Percentiles rank a stretch among this genome's conserved stretches.
Conservation (phyloP, 352 stramenopile genomes). For the Blastocystis sp. region DNA sequence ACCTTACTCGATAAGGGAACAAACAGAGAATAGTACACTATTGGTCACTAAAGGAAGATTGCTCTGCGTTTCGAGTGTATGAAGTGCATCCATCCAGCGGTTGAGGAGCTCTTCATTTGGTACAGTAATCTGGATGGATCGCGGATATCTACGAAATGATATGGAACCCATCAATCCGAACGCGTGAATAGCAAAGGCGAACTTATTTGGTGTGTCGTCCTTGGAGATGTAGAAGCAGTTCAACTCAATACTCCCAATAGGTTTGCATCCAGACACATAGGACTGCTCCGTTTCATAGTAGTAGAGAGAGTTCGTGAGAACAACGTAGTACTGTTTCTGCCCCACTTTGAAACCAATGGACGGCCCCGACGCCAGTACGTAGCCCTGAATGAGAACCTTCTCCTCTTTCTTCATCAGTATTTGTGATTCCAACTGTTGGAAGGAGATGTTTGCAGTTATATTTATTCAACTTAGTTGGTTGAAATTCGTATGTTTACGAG, state of each 20-base stretch:
- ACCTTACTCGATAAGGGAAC: too few species aligned
- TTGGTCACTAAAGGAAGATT: not conserved
- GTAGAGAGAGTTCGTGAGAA: conserved; percentile 12
- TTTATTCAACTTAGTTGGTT: too few species aligned
- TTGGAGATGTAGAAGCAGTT: conserved; percentile 13
- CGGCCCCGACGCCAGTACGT: not conserved
- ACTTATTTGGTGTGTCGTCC: not conserved
- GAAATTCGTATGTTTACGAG: too few species aligned
- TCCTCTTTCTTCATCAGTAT: not conserved
- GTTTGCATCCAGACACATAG: not conserved
- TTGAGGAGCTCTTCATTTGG: not conserved
- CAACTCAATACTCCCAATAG: not conserved
- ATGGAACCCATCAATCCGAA: not conserved
- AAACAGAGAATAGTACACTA: not conserved
- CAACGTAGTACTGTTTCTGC: conserved; percentile 36
- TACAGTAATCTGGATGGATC: not conserved
- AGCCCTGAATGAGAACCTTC: conserved; percentile 30
- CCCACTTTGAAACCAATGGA: conserved; percentile 31
- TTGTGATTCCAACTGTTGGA: too few species aligned
- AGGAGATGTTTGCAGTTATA: too few species aligned
- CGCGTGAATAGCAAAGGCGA: conserved; percentile 1
- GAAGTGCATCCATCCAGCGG: not conserved
- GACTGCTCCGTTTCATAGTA: conserved; percentile 51
- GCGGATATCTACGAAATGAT: conserved; percentile 24
- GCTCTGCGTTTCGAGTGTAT: not conserved